Percentiles rank a stretch among this genome's conserved stretches.
These are phyloP conservation scores for Galerina sulciceps DNA, from an alignment of 768 basidiomycete species.

Conservation along the genomic window DNA sequence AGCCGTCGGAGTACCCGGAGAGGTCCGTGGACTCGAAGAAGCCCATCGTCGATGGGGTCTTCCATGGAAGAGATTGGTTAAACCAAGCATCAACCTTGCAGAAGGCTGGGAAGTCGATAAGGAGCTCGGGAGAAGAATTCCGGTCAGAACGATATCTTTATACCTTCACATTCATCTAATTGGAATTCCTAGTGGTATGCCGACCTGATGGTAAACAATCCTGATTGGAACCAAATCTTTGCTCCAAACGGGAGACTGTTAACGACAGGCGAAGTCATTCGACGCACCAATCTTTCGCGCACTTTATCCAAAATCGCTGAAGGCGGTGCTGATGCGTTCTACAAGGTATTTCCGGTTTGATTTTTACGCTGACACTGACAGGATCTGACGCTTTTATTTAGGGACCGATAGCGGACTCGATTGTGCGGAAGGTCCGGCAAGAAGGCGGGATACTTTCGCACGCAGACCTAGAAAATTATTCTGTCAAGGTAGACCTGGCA, in stretches of 20 bases:
- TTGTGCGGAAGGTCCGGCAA: constrained; percentile 68
- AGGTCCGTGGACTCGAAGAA: constrained; percentile 84
- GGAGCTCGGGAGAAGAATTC: constrained; percentile 77
- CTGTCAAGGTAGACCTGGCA: constrained; percentile 70
- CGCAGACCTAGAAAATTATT: constrained; percentile 74
- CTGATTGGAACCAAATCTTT: constrained; percentile 85
- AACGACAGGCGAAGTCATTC: constrained; percentile 75
- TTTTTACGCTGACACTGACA: constrained; percentile 5
- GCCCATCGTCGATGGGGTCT: constrained; percentile 87
- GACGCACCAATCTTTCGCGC: constrained; percentile 72
- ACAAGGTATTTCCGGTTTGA: constrained; percentile 50
- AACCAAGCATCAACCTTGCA: constrained; percentile 77
- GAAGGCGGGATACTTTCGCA: constrained; percentile 83
- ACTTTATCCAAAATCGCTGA: constrained; percentile 77
- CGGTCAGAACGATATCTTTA: constrained; percentile 38
- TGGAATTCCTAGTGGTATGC: constrained; percentile 39
- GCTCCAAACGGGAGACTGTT: constrained; percentile 76
- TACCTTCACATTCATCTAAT: background rate
- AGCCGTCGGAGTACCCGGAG: constrained; percentile 89
- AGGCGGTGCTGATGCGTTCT: constrained; percentile 83
- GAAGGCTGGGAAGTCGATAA: constrained; percentile 77
- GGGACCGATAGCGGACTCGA: constrained; percentile 82
- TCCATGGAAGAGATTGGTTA: constrained; percentile 77
- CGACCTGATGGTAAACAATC: constrained; percentile 63
- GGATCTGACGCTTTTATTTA: constrained; percentile 27